Evolutionary conservation across 768 basidiomycete species (phyloP).

Genomic region (Pisolithus sp.): DNA sequence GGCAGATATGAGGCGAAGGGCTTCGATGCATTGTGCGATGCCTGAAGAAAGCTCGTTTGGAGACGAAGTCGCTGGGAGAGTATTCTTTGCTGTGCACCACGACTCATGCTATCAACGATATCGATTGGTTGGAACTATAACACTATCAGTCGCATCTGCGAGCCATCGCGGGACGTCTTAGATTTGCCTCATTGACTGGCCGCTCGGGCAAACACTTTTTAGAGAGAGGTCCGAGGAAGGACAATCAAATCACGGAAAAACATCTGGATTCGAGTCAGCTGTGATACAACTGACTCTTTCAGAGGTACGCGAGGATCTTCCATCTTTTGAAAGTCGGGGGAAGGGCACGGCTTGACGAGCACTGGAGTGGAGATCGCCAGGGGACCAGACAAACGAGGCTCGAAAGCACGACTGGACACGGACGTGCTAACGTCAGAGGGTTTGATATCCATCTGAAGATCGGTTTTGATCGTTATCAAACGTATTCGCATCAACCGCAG

Average conservation of each 20-base stretch:
- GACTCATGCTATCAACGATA: conserved; percentile 11
- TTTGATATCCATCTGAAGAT: conserved; percentile 8
- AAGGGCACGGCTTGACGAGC: too few relatives aligned
- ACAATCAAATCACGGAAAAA: conserved; percentile 33
- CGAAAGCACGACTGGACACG: too few relatives aligned
- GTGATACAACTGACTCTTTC: conserved; percentile 27
- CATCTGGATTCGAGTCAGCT: conserved; percentile 30
- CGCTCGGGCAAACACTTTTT: background rate
- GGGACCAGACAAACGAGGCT: too few relatives aligned
- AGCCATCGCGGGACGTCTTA: too few relatives aligned
- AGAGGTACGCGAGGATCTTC: too few relatives aligned
- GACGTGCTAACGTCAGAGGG: conserved; percentile 16
- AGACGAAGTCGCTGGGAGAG: conserved; percentile 25
- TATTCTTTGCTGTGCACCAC: conserved; percentile 17
- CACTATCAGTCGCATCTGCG: background rate
- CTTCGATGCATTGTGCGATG: conserved; percentile 28
- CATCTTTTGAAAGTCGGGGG: too few relatives aligned
- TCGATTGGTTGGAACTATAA: conserved; percentile 11
- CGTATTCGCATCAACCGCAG: conserved; percentile 18
- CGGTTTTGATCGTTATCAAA: conserved; percentile 13
- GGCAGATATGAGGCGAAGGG: conserved; percentile 25
- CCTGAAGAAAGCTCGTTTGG: conserved; percentile 28
- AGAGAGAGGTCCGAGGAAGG: conserved; percentile 40
- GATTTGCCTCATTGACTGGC: background rate
- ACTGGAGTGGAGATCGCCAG: too few relatives aligned